phyloP scores from a whole-genome alignment of 306 rosid species.

The Lablab purpureus region DNA sequence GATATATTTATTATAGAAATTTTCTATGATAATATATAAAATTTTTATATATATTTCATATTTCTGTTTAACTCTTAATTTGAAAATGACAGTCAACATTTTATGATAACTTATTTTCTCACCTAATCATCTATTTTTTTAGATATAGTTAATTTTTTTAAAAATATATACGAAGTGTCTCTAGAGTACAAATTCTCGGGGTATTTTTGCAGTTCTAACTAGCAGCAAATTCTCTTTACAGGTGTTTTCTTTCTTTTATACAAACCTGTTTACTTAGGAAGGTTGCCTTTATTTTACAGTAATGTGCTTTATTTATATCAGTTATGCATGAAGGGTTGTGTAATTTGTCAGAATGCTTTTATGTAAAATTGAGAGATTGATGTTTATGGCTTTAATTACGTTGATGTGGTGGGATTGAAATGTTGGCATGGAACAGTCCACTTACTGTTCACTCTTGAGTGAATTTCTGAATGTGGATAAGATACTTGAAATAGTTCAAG shows the following conservation, averaged over 20 bases:
- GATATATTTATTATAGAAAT: neutral
- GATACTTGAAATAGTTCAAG: neutral
- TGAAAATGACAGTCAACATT: too few relatives aligned
- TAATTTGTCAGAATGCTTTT: neutral
- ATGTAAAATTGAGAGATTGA: neutral
- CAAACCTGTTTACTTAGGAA: neutral
- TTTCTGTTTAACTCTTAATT: too few relatives aligned
- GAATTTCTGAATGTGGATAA: slow-evolving; percentile 11
- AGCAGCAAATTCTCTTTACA: neutral
- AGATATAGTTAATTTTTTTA: too few relatives aligned
- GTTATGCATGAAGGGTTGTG: neutral
- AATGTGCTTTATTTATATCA: neutral
- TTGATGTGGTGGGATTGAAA: slow-evolving; percentile 1
- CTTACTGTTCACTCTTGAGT: neutral
- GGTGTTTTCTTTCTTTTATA: neutral
- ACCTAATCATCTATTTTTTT: too few relatives aligned
- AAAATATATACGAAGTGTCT: too few relatives aligned
- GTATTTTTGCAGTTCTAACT: too few relatives aligned
- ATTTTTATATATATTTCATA: too few relatives aligned
- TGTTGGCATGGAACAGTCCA: neutral
- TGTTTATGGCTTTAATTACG: neutral
- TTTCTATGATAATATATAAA: too few relatives aligned
- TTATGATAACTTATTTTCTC: too few relatives aligned
- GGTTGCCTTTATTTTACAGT: neutral
- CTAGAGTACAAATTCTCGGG: too few relatives aligned